phyloP scores from a whole-genome alignment of 2,329 filamentous ascomycete genomes.

The Eutypa lata region DNA sequence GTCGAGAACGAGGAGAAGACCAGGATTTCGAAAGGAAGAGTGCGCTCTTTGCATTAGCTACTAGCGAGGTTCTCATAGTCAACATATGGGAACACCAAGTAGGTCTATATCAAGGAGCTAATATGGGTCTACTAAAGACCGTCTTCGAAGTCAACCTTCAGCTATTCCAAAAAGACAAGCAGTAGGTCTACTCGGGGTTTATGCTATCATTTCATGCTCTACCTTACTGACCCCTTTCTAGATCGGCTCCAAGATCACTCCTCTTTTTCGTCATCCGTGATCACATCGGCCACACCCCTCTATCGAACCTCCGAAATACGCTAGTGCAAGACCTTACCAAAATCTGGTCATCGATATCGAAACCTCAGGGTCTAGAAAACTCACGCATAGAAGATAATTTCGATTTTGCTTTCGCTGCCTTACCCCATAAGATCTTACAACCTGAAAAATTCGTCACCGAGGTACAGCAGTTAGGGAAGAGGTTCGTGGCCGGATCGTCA shows the following conservation, averaged over 20 bases:
- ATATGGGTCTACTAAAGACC: conserved; percentile 97
- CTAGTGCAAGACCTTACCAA: conserved; percentile 85
- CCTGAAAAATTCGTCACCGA: conserved; percentile 85
- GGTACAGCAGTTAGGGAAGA: conserved; percentile 72
- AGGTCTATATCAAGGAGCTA: conserved; percentile 94
- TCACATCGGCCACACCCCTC: conserved; percentile 86
- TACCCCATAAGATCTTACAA: conserved; percentile 96
- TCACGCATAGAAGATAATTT: conserved; percentile 96
- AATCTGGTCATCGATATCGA: conserved; percentile 91
- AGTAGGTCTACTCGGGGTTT: conserved; percentile 52
- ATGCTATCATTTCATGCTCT: background rate
- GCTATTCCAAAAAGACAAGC: conserved; percentile 91
- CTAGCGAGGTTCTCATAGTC: conserved; percentile 95
- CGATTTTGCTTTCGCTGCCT: conserved; percentile 92
- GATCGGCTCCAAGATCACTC: conserved; percentile 82
- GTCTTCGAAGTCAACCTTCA: conserved; percentile 99
- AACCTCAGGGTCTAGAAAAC: conserved; percentile 82
- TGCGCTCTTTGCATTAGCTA: conserved; percentile 92
- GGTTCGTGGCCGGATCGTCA: conserved; percentile 80
- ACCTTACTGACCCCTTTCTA: conserved; percentile 32
- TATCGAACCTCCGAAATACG: conserved; percentile 86
- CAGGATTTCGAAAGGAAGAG: conserved; percentile 99
- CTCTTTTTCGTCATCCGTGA: conserved; percentile 99
- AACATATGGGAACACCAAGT: conserved; percentile 99
- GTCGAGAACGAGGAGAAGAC: conserved; percentile 92